Evolutionary conservation across 2,329 filamentous ascomycete species (phyloP), one percentile per base, ranked within the genome.

Genomic region (Aspergillus puulaauensis): DNA sequence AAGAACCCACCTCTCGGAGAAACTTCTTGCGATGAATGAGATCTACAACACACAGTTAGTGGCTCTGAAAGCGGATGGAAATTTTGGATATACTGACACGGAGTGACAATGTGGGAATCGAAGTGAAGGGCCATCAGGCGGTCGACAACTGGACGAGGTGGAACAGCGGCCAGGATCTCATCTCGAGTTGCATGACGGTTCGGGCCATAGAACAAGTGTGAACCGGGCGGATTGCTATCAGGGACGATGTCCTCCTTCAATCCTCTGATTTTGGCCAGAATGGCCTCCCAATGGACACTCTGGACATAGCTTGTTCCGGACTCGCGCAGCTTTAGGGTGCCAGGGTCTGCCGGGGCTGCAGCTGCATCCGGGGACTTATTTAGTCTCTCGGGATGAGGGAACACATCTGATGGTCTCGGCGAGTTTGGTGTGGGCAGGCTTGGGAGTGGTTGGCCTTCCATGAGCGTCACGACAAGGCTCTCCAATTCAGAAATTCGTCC

Each of bases 11-110:
- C 46, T 49, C 46, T 35, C 46, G 46, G 31, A 49, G 46, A 37
- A 49, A 49, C 17, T 49, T 49, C 27, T 49, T 49, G 46, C 4
- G 9, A 49, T 49, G 46, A 37, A 49, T 49, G 46, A 49, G 23
- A 49, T 37, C 46, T 49, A 49, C 31, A 33, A 5, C 31, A 49
- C 31, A 49, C 12, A 23, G 11, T 49, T 17, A 49, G 9, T 39
- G 15, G 17, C 17, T 24, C 4, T 23, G 31, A 24, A 31, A 39
- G 19, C 46, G 31, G 46, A 37, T 39, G 39, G 17, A 15, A 23
- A n/a, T 3, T n/a, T 39, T 49, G 3, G 5, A 24, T 37, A 19
- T 37, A 49, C 46, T 37, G 31, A 49, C 46, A 49, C 17, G 46
- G 31, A 37, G 46, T 49, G 46, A 49, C 21, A 14, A 49, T 35